Base-by-base conservation (phyloP, 306 rosid species). In the Vigna hirtella region DNA sequence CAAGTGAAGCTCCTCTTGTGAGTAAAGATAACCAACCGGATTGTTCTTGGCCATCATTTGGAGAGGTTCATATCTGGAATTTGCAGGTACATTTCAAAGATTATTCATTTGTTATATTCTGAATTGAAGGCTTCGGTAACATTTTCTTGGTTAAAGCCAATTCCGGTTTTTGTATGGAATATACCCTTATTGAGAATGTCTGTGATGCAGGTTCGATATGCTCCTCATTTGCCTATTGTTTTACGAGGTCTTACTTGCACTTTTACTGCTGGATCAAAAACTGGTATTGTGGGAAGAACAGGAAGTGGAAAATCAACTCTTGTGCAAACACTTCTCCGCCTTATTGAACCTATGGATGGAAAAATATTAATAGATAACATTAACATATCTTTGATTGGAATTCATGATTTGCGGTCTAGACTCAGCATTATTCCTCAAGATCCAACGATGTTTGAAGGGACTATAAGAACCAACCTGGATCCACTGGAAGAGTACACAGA, bases 381-480 rank as follows among this genome's bases (percentile, higher is more conserved):
- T 53, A 67, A 86, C 79, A 89, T 90, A 64, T 76, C 88, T 24
- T 78, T 59, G 6, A 84, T 92, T 43, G 98, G 97, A 57, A 72
- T 94, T 63, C 97, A 92, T 36, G 91, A 94, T 83, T 82, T 94
- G 70, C 66, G 94, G 66, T 91, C 88, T 5, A 88, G 81, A 80
- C 82, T 91, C n/a, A 94, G 97, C 85, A 92, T 94, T 62, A 94
- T 91, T 68, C 96, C 98, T 84, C 97, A 91, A 73, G 97, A 94
- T 74, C 97, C 98, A 63, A 94, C 96, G 61, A 92, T 94, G 98
- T 94, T 94, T 85, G 91, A 89, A 87, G 97, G 98, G 51, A 90
- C 96, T 6, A 85, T 94, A 63, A 86, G 98, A 85, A 92, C 88
- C 79, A 94, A 94, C 70, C 80, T 92, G 36, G 97, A 91, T 64